Conservation (phyloP, 2,329 filamentous ascomycete genomes). For the Fusarium paranaense region DNA sequence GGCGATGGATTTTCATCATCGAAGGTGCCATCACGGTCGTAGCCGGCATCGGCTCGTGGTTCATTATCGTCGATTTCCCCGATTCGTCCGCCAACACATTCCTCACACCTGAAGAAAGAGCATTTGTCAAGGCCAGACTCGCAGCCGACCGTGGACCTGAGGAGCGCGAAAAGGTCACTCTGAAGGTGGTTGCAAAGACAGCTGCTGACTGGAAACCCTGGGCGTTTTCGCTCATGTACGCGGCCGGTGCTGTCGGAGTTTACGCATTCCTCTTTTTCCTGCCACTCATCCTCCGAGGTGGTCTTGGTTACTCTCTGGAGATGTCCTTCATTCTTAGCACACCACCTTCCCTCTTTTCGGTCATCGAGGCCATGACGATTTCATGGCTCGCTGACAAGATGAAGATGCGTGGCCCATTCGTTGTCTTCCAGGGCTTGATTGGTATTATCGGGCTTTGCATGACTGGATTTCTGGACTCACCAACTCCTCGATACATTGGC, state of each 20-base stretch:
- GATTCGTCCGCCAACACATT: slow-evolving; percentile 27
- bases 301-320: slow-evolving; percentile 24
- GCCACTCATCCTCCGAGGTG: slow-evolving; percentile 9
- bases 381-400: slow-evolving; percentile 28
- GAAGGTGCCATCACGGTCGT: slow-evolving; percentile 27
- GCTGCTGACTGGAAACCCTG: slow-evolving; percentile 30
- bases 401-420: slow-evolving; percentile 18
- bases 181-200: slow-evolving; percentile 3
- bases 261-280: slow-evolving; percentile 27
- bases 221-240: slow-evolving; percentile 30
- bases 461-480: slow-evolving; percentile 12
- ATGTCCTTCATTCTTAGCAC: slow-evolving; percentile 23
- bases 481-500: slow-evolving; percentile 25
- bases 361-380: slow-evolving; percentile 21
- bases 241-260: slow-evolving; percentile 29
- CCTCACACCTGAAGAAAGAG: slow-evolving; percentile 15
- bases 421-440: slow-evolving; percentile 29
- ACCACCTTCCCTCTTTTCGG: slow-evolving; percentile 9
- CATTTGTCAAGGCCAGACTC: slow-evolving; percentile 20
- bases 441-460: slow-evolving; percentile 26
- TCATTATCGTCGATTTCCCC: slow-evolving; percentile 35
- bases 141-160: slow-evolving; percentile 16
- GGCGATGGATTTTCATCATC: slow-evolving; percentile 35
- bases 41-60: slow-evolving; percentile 28
- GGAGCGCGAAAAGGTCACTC: slow-evolving; percentile 15